Base-by-base conservation (phyloP, 257 asterid genomes). In the Solanum dulcamara region DNA sequence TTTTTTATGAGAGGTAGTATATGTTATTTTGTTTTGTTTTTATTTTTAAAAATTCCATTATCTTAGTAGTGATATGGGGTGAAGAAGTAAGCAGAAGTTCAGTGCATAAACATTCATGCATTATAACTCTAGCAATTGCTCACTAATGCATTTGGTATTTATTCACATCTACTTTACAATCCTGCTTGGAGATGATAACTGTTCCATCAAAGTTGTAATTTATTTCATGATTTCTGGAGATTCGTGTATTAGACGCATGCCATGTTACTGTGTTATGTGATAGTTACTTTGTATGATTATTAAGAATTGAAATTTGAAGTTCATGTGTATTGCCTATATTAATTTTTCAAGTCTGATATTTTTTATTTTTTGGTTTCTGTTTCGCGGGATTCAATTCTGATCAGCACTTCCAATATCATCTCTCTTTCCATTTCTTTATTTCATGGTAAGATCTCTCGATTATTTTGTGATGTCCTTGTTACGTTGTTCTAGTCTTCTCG, bases 361-460 rank as follows among this genome's bases (percentile, higher is more conserved):
- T 6, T 15, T 4, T 30, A 14, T 42, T 70, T 30, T 13, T 17
- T 32, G 57, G 57, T n/a, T 42, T 81, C 48, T n/a, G 4, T 79
- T 80, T 87, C 60, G 74, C 83, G 30, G 87, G 87, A 83, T 89
- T 53, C 81, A 88, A 86, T 90, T 84, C 77, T 60, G 59, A 51
- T 85, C 97, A 93, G 96, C 94, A 84, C 92, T 93, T 85, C 92
- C 96, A 80, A 91, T 91, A 87, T 90, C 94, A 50, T 93, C 96
- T 44, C 97, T 93, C 75, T 92, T 90, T 68, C 97, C 97, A 28
- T 93, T 92, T 89, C 92, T 93, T 60, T 93, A 92, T 85, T 92
- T 91, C 88, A 93, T 93, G 97, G 97, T 93, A 91, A 86, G 81
- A 71, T n/a, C 71, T 66, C 66, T 46, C 81, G 6, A 37, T 24